Evolutionary conservation across 371 early-diverging fungal genomes (phyloP).

Genomic region (Chytridiales sp.): DNA sequence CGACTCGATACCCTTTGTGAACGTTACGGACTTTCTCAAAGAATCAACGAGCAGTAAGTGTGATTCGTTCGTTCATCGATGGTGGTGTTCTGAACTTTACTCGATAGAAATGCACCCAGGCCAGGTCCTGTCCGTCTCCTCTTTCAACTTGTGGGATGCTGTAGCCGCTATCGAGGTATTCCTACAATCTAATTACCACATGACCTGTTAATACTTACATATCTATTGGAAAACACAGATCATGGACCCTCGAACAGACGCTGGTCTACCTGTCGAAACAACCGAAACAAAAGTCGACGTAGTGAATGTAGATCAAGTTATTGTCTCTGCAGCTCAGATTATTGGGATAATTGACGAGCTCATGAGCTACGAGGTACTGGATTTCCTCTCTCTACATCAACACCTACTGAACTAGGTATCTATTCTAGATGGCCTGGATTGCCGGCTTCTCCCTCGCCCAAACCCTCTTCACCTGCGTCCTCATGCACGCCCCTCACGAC

Average conservation of each 20-base stretch:
- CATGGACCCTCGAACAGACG: conserved; percentile 84
- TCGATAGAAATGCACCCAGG: conserved; percentile 69
- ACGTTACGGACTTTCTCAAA: too few species aligned
- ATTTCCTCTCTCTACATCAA: not conserved
- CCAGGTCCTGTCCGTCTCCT: conserved; percentile 59
- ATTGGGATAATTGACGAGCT: conserved; percentile 69
- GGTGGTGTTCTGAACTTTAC: too few species aligned
- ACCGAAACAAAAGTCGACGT: conserved; percentile 23
- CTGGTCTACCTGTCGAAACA: conserved; percentile 46
- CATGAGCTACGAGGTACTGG: conserved; percentile 56
- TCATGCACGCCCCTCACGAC: conserved; percentile 47
- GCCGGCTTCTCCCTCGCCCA: conserved; percentile 72
- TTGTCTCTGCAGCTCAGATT: conserved; percentile 55
- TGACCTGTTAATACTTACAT: not conserved
- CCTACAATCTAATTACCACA: not conserved
- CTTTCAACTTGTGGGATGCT: conserved; percentile 69
- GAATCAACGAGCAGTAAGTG: too few species aligned
- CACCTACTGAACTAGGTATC: not conserved
- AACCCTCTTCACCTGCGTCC: conserved; percentile 70
- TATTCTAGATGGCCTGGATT: conserved; percentile 66
- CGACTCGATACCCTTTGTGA: too few species aligned
- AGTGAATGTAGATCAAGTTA: conserved; percentile 34
- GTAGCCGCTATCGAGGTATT: conserved; percentile 75
- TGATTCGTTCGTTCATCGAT: too few species aligned
- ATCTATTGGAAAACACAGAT: conserved; percentile 41